phyloP scores from a whole-genome alignment of 306 rosid species.

The Clitoria ternatea region DNA sequence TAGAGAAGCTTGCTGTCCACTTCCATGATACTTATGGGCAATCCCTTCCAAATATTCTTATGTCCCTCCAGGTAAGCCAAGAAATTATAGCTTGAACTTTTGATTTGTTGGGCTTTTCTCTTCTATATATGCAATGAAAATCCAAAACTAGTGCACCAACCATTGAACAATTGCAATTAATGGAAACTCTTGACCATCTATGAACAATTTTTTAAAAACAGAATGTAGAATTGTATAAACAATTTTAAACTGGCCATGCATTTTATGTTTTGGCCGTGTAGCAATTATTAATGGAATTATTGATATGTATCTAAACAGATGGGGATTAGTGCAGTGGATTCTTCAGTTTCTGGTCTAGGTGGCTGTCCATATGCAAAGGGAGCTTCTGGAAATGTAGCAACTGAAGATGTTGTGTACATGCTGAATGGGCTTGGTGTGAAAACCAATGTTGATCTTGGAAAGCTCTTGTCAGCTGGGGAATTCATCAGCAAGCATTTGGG shows the following conservation, averaged over 20 bases:
- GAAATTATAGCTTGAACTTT: constrained; percentile 9
- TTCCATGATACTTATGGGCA: constrained; percentile 95
- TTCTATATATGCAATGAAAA: background rate
- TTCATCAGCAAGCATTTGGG: constrained; percentile 77
- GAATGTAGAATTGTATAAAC: background rate
- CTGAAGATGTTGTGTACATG: constrained; percentile 97
- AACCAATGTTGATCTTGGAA: constrained; percentile 70
- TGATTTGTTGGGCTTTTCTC: background rate
- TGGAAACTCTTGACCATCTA: background rate
- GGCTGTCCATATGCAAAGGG: constrained; percentile 43
- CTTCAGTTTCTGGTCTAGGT: constrained; percentile 39
- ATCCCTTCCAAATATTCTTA: constrained; percentile 72
- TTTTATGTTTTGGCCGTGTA: background rate
- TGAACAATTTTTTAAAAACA: background rate
- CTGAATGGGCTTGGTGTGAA: constrained; percentile 76
- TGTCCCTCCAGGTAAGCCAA: constrained; percentile 75
- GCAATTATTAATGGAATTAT: constrained; percentile 22
- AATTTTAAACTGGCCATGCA: background rate
- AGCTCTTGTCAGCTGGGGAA: constrained; percentile 76
- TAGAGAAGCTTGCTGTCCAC: constrained; percentile 82
- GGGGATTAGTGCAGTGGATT: constrained; percentile 42
- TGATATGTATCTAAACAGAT: constrained; percentile 45
- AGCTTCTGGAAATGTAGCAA: constrained; percentile 64
- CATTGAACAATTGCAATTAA: background rate
- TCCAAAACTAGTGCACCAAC: background rate